Base-by-base conservation (phyloP, 129 eudicot genomes). In the Flaveria bidentis region DNA sequence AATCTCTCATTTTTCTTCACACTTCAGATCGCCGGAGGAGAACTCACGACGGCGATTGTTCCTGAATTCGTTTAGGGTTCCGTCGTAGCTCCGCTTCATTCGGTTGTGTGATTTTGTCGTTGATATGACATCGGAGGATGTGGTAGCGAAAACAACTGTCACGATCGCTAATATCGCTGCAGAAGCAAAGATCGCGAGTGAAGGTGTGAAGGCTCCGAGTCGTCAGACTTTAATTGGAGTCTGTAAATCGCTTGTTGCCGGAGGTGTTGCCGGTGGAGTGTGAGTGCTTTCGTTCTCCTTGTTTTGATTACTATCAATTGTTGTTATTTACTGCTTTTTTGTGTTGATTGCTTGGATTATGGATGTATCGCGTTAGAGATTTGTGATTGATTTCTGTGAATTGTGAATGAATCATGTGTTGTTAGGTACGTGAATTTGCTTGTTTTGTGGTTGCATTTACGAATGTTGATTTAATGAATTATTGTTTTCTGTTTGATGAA, bases 221-320 rank as follows among this genome's bases (percentile, higher is more conserved):
- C 84, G 85, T 18, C 89, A 85, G 28, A 72, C 89, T 36, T 60
- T 81, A 12, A 89, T 91, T 66, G 87, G 87, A 18, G 85, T 95
- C 77, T 87, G 91, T 82, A 95, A 95, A 78, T 95, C 99, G 39
- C 96, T 95, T 51, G 83, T 86, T 55, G 99, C 99, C 41, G 99
- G 99, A 4, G 99, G 99, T 3, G 86, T 91, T 68, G 99, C 99
- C 57, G 99, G 97, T 30, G 99, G 99, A 76, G 78, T 95, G 99
- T 95, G 36, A 84, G 99, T 76, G 26, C 25, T 58, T 16, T 58
- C 23, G 9, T 20, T 12, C 26, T 56, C 26, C 25, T 55, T 14
- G 4, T 61, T 71, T 79, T 18, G 50, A 58, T 49, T 62, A 44
- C 1, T 25, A 16, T 15, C 7, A 52, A 6, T 73, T 74, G 25